phyloP scores from a whole-genome alignment of 441 rosid species.

The Eruca vesicaria region DNA sequence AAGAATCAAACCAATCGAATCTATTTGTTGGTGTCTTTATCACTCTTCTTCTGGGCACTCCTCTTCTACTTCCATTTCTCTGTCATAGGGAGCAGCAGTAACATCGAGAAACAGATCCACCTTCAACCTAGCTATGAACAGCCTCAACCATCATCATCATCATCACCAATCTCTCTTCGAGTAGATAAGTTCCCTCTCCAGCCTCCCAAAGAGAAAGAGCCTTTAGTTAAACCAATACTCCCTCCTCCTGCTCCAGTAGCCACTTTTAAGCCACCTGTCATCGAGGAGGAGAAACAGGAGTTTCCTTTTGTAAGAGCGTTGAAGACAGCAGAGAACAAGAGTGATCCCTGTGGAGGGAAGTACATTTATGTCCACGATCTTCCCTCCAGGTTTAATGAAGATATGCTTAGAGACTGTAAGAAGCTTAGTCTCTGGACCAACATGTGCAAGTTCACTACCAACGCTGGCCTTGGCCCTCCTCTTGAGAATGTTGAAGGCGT shows the following conservation, averaged over 20 bases:
- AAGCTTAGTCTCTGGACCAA: slow-evolving; percentile 96
- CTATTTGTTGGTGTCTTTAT: slow-evolving; percentile 58
- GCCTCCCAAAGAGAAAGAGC: slow-evolving; percentile 3
- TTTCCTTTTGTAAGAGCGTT: slow-evolving; percentile 72
- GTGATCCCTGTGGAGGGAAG: slow-evolving; percentile 93
- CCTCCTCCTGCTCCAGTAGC: slow-evolving; percentile 23
- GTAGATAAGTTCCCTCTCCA: slow-evolving; percentile 26
- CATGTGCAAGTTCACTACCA: slow-evolving; percentile 92
- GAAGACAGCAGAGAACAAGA: slow-evolving; percentile 77
- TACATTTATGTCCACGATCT: slow-evolving; percentile 88
- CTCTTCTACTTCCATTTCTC: slow-evolving; percentile 77
- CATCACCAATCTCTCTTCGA: slow-evolving; percentile 24
- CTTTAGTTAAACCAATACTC: slow-evolving; percentile 1
- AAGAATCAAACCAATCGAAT: slow-evolving; percentile 61
- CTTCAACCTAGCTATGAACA: slow-evolving; percentile 42
- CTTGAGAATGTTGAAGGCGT: slow-evolving; percentile 89
- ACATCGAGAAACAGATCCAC: slow-evolving; percentile 44
- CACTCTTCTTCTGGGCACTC: slow-evolving; percentile 75
- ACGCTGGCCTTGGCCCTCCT: slow-evolving; percentile 96
- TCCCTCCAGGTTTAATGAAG: slow-evolving; percentile 88
- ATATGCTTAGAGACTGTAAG: slow-evolving; percentile 91
- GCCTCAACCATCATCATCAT: slow-evolving; percentile 13
- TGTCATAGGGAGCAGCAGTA: slow-evolving; percentile 51
- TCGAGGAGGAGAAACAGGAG: slow-evolving; percentile 27
- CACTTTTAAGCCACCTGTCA: background rate